These are phyloP conservation scores for Backusella westeae DNA, from an alignment of 192 early-diverging fungal genomes.

Conservation along the genomic window DNA sequence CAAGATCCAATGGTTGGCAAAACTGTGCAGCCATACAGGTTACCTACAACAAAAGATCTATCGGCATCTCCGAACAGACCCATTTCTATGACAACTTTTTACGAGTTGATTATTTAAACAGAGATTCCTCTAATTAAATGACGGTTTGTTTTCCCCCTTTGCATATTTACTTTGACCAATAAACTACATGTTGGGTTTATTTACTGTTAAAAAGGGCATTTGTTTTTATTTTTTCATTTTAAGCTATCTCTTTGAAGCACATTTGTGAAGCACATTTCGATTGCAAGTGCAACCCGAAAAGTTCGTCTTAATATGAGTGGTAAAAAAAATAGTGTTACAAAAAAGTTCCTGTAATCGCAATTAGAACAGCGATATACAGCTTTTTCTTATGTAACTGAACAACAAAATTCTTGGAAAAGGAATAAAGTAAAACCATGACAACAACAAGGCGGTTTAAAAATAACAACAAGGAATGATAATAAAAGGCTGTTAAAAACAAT, in stretches of 20 bases:
- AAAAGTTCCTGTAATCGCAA: background rate
- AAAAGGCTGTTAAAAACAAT: background rate
- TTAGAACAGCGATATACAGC: background rate
- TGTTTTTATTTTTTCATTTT: background rate
- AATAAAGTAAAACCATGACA: background rate
- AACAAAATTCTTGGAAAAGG: background rate
- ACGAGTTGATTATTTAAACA: too few species aligned
- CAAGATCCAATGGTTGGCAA: background rate
- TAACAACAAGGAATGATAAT: background rate
- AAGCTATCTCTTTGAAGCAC: background rate
- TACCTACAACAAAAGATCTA: background rate
- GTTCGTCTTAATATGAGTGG: background rate
- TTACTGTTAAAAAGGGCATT: background rate
- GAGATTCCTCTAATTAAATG: too few species aligned
- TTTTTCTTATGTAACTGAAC: background rate
- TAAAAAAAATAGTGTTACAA: background rate
- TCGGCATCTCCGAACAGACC: background rate
- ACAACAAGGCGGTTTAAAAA: background rate
- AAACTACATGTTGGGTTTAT: too few species aligned
- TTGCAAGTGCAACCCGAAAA: background rate
- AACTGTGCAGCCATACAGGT: background rate
- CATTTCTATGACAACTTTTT: background rate
- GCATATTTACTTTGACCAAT: too few species aligned
- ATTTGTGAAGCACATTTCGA: background rate
- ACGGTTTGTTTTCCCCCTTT: too few species aligned